Conservation (phyloP, 139 green algal species). For the Pleodorina starrii region DNA sequence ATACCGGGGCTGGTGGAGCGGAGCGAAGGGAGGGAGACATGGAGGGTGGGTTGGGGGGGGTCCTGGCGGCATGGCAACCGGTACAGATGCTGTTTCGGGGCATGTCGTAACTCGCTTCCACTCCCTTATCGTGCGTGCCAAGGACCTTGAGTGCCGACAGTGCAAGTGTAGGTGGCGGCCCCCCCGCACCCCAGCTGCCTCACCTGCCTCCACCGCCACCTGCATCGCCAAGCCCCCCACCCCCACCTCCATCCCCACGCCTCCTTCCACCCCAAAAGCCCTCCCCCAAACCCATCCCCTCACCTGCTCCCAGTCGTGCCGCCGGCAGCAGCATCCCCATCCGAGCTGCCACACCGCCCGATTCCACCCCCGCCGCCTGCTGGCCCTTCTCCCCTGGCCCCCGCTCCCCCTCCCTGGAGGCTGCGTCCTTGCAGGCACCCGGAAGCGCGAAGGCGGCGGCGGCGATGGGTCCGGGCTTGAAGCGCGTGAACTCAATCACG, state of each 20-base stretch:
- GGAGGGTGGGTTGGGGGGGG: no score
- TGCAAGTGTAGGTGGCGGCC: no score
- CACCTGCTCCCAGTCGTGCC: slow-evolving; percentile 17
- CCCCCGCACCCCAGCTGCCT: no score
- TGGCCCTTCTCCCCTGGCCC: neutral
- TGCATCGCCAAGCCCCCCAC: neutral
- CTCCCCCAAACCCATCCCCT: neutral
- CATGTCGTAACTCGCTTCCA: no score
- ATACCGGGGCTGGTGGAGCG: neutral
- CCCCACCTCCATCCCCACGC: neutral
- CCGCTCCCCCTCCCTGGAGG: neutral
- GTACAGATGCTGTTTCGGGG: no score
- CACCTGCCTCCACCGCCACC: no score
- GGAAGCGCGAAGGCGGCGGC: slow-evolving; percentile 51
- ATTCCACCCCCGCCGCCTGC: neutral
- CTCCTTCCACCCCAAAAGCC: no score
- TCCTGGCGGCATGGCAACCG: no score
- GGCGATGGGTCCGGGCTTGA: slow-evolving; percentile 40
- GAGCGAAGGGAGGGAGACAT: no score
- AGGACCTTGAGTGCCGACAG: no score
- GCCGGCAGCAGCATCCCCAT: slow-evolving; percentile 39
- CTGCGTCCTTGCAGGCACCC: slow-evolving; percentile 28
- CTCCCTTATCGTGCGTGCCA: no score
- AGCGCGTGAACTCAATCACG: slow-evolving; percentile 60
- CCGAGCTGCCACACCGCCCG: neutral